Percentiles rank a stretch among this genome's conserved stretches.
phyloP scores from a whole-genome alignment of 2,329 filamentous ascomycete species.

The Tolypocladium sp. region DNA sequence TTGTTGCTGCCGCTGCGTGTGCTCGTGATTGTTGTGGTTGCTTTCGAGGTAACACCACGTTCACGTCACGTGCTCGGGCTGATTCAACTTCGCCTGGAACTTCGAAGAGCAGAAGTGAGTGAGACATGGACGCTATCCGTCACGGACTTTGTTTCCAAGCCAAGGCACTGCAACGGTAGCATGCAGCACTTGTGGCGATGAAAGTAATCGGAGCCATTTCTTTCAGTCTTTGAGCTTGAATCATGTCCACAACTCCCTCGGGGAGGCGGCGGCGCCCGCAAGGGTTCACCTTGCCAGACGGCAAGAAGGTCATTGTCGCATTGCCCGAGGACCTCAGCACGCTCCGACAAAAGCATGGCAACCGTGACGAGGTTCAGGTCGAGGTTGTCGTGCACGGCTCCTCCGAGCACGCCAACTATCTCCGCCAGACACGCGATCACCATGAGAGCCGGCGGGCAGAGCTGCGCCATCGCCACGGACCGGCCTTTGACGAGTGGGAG shows the following conservation, averaged over 20 bases:
- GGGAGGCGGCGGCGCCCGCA: conserved; percentile 29
- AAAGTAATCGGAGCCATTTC: neutral
- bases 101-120: neutral
- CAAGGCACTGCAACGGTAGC: neutral
- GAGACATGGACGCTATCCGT: neutral
- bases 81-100: neutral
- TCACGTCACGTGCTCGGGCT: neutral
- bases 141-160: neutral
- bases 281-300: conserved; percentile 46
- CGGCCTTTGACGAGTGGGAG: conserved; percentile 47
- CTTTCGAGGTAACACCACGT: neutral
- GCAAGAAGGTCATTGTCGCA: conserved; percentile 46
- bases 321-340: conserved; percentile 44
- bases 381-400: conserved; percentile 52
- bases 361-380: conserved; percentile 27
- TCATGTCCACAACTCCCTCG: conserved; percentile 13
- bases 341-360: conserved; percentile 33
- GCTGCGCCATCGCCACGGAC: conserved; percentile 38
- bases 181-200: neutral
- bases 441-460: conserved; percentile 37
- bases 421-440: conserved; percentile 41
- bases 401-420: conserved; percentile 32
- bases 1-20: too few species aligned
- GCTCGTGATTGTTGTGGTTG: neutral
- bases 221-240: neutral